These are phyloP conservation scores for Claviceps lovelessii DNA, from an alignment of 2,329 filamentous ascomycete genomes.

Conservation along the genomic window DNA sequence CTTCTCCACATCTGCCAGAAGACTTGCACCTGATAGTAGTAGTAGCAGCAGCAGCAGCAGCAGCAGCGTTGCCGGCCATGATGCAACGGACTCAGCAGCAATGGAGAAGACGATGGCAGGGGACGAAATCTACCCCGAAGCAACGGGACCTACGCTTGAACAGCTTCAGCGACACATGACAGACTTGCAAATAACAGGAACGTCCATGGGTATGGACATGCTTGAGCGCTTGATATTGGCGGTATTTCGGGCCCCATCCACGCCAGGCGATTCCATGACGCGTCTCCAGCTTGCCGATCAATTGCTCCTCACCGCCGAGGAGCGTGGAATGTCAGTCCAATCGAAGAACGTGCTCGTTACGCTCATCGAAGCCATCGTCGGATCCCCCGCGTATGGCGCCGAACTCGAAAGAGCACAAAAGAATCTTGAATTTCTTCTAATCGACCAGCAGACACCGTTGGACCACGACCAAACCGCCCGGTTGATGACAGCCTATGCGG, in stretches of 20 bases:
- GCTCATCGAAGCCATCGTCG: slow-evolving; percentile 27
- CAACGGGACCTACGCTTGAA: slow-evolving; percentile 7
- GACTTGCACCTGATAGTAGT: slow-evolving; percentile 7
- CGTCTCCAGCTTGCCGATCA: slow-evolving; percentile 27
- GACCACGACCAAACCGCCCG: slow-evolving; percentile 24
- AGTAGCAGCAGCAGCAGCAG: no score
- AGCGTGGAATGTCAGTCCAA: slow-evolving; percentile 29
- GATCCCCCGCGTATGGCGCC: slow-evolving; percentile 16
- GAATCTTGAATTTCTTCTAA: slow-evolving; percentile 32
- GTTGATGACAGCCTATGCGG: slow-evolving; percentile 33
- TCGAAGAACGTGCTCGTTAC: slow-evolving; percentile 33
- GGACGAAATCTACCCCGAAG: background rate
- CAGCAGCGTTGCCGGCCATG: no score
- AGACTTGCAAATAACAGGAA: slow-evolving; percentile 26
- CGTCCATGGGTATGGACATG: slow-evolving; percentile 20
- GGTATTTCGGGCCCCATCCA: slow-evolving; percentile 19
- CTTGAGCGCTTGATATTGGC: slow-evolving; percentile 24
- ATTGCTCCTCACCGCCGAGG: slow-evolving; percentile 29
- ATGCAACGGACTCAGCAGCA: background rate
- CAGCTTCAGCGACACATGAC: slow-evolving; percentile 17
- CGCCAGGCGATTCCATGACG: slow-evolving; percentile 10
- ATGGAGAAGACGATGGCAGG: slow-evolving; percentile 1
- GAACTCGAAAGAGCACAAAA: slow-evolving; percentile 25
- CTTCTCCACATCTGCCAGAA: slow-evolving; percentile 20
- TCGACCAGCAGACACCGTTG: slow-evolving; percentile 22